These are phyloP conservation scores for Mariannaea elegans DNA, from an alignment of 2,329 filamentous ascomycete species.

Conservation along the genomic window DNA sequence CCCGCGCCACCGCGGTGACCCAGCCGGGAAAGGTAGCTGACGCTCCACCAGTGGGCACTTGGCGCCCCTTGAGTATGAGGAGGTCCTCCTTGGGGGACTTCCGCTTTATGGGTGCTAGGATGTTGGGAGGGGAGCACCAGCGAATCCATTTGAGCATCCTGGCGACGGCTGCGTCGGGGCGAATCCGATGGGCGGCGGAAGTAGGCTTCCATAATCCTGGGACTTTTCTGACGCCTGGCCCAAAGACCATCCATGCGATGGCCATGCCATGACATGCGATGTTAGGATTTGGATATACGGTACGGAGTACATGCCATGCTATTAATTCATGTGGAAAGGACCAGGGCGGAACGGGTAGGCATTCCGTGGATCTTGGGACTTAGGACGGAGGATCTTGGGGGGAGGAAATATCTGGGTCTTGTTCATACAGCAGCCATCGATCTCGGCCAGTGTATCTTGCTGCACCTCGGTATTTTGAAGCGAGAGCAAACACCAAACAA, in stretches of 20 bases:
- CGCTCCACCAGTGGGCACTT: constrained; percentile 24
- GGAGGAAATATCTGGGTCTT: constrained; percentile 18
- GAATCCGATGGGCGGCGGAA: constrained; percentile 33
- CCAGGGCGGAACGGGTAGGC: constrained; percentile 25
- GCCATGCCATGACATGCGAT: constrained; percentile 27
- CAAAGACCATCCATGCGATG: constrained; percentile 21
- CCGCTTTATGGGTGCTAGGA: background rate
- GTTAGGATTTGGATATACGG: constrained; percentile 25
- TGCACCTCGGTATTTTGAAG: constrained; percentile 27
- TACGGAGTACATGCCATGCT: constrained; percentile 18
- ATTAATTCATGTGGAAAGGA: constrained; percentile 15
- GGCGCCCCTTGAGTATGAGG: constrained; percentile 20
- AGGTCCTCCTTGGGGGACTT: background rate
- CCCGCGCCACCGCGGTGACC: constrained; percentile 35
- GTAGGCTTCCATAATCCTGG: constrained; percentile 24
- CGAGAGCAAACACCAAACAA: background rate
- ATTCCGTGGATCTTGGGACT: constrained; percentile 33
- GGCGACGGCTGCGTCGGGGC: constrained; percentile 18
- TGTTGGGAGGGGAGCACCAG: constrained; percentile 14
- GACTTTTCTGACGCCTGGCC: constrained; percentile 26
- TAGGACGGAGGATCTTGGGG: constrained; percentile 23
- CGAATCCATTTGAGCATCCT: constrained; percentile 28
- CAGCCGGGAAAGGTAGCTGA: constrained; percentile 21
- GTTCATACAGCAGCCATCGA: constrained; percentile 6
- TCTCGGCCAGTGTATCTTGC: constrained; percentile 31